Percentiles rank a stretch among this genome's conserved stretches.
phyloP scores from a whole-genome alignment of 2,329 filamentous ascomycete genomes.

The Laburnicola sp. region DNA sequence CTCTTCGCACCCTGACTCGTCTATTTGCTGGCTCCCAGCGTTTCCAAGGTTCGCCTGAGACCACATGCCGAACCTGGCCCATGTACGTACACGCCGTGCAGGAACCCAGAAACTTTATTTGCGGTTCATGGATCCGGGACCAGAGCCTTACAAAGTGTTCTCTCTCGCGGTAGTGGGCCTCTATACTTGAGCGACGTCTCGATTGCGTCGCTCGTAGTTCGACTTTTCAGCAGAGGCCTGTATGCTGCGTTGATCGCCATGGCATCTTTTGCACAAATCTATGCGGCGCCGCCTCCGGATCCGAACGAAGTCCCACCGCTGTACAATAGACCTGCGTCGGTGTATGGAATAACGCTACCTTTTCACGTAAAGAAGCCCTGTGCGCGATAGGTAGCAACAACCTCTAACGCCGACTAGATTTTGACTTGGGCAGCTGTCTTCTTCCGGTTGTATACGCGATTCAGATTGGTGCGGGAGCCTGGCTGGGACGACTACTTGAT shows the following conservation, averaged over 20 bases:
- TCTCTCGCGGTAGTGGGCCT: not conserved
- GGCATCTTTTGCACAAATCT: constrained; percentile 7
- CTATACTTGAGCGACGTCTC: not conserved
- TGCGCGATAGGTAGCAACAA: not conserved
- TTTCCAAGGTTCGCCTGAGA: too few species aligned
- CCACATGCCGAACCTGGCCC: not conserved
- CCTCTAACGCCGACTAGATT: constrained; percentile 19
- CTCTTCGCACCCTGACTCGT: not conserved
- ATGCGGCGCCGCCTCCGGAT: constrained; percentile 27
- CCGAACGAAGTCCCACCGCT: constrained; percentile 27
- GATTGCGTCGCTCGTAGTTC: not conserved
- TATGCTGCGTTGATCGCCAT: constrained; percentile 1
- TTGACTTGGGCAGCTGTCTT: constrained; percentile 30
- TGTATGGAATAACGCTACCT: constrained; percentile 32
- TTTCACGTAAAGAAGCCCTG: constrained; percentile 25
- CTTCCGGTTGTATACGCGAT: constrained; percentile 33
- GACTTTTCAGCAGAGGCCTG: not conserved
- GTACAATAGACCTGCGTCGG: constrained; percentile 24
- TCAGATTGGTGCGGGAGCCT: constrained; percentile 30
- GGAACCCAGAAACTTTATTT: not conserved
- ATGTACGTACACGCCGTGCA: not conserved
- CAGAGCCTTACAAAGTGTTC: too few species aligned
- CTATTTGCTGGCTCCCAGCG: not conserved
- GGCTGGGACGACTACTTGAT: constrained; percentile 44
- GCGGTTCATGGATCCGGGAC: too few species aligned